Evolutionary conservation across 2,329 filamentous ascomycete species (phyloP).

Genomic region (Cadophora luteo-olivacea): DNA sequence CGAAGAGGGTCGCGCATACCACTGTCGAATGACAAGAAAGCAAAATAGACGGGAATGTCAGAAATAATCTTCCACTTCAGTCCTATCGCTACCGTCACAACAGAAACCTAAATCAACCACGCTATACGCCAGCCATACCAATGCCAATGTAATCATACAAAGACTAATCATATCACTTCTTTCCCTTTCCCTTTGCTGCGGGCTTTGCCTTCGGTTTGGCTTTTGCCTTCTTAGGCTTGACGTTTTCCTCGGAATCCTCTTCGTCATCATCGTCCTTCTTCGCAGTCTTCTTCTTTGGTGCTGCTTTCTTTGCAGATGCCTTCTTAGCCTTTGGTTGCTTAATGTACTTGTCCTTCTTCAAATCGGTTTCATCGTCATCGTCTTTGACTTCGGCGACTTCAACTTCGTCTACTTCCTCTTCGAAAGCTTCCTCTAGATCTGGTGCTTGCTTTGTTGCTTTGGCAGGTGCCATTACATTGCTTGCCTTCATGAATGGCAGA

Average conservation of each 20-base stretch:
- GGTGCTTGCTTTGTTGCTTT: slow-evolving; percentile 77
- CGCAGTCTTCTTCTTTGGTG: slow-evolving; percentile 46
- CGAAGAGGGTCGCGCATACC: too few species aligned
- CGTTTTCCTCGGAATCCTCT: slow-evolving; percentile 35
- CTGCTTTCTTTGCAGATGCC: slow-evolving; percentile 53
- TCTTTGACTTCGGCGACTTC: slow-evolving; percentile 58
- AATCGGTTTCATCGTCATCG: slow-evolving; percentile 76
- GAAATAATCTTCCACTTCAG: slow-evolving; percentile 2
- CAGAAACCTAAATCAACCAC: slow-evolving; percentile 3
- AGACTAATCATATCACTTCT: slow-evolving; percentile 30
- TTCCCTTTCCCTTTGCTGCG: slow-evolving; percentile 39
- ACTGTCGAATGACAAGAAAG: too few species aligned
- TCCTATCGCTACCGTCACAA: slow-evolving; percentile 8
- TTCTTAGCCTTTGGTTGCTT: slow-evolving; percentile 84
- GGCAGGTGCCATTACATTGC: slow-evolving; percentile 74
- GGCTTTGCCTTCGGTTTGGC: slow-evolving; percentile 35
- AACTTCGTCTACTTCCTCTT: slow-evolving; percentile 79
- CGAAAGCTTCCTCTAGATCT: slow-evolving; percentile 94
- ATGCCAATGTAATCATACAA: slow-evolving; percentile 4
- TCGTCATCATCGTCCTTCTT: slow-evolving; percentile 37
- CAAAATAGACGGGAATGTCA: background rate
- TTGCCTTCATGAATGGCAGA: slow-evolving; percentile 95
- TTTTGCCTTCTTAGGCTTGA: slow-evolving; percentile 39
- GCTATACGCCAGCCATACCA: background rate
- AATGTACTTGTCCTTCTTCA: slow-evolving; percentile 96